Conservation (phyloP, 2,329 filamentous ascomycete species). For the Botrytis cinerea region DNA sequence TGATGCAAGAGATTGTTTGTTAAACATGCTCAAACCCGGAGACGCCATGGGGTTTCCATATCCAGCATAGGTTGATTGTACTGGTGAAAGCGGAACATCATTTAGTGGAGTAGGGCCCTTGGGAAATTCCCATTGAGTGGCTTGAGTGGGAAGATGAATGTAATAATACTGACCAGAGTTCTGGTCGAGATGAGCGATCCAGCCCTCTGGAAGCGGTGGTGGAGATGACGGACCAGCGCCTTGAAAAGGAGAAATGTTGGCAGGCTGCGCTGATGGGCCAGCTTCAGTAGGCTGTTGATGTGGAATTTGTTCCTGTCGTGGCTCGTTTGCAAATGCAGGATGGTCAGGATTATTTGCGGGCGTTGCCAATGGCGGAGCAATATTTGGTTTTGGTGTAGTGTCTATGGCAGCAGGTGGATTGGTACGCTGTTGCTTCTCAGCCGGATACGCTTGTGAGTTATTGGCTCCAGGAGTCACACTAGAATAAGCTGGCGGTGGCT, state of each 20-base stretch:
- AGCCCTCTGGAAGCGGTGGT: slow-evolving; percentile 91
- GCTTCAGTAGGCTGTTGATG: slow-evolving; percentile 34
- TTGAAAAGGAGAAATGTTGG: slow-evolving; percentile 46
- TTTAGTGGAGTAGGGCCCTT: slow-evolving; percentile 91
- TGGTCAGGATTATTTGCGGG: slow-evolving; percentile 63
- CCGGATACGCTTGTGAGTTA: slow-evolving; percentile 63
- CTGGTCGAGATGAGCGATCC: slow-evolving; percentile 95
- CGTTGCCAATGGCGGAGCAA: slow-evolving; percentile 43
- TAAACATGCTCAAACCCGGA: slow-evolving; percentile 58
- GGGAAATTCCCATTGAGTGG: slow-evolving; percentile 98
- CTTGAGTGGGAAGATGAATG: slow-evolving; percentile 91
- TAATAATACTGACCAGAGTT: slow-evolving; percentile 99
- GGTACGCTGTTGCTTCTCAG: slow-evolving; percentile 63
- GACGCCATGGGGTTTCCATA: slow-evolving; percentile 74
- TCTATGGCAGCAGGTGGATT: slow-evolving; percentile 36
- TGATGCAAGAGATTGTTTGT: slow-evolving; percentile 62
- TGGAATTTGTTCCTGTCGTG: slow-evolving; percentile 47
- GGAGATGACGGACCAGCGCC: slow-evolving; percentile 73
- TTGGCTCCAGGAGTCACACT: slow-evolving; percentile 62
- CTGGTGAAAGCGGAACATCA: slow-evolving; percentile 78
- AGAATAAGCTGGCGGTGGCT: slow-evolving; percentile 94
- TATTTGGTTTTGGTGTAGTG: slow-evolving; percentile 40
- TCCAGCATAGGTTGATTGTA: slow-evolving; percentile 46
- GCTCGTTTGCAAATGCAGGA: slow-evolving; percentile 89
- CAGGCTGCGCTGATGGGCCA: slow-evolving; percentile 36